Conservation (phyloP, 2,329 filamentous ascomycete genomes). For the Dactylellina leptospora region DNA sequence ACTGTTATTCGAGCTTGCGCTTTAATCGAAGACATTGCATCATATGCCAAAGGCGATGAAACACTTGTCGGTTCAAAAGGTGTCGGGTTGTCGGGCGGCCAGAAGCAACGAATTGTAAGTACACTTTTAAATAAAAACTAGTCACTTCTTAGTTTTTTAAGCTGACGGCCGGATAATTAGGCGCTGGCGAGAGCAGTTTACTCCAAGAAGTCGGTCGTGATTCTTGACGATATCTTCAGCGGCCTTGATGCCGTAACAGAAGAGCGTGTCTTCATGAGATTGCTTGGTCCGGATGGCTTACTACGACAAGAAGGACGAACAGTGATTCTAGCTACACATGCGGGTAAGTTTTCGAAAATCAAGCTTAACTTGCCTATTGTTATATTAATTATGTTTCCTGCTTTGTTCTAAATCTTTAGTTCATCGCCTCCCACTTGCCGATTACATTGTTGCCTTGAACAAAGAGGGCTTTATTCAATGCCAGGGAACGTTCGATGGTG, state of each 20-base stretch:
- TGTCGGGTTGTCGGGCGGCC: slow-evolving; percentile 63
- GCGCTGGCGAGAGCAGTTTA: slow-evolving; percentile 25
- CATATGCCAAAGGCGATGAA: slow-evolving; percentile 59
- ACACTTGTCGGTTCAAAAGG: slow-evolving; percentile 62
- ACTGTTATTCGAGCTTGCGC: slow-evolving; percentile 59
- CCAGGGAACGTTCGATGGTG: not conserved
- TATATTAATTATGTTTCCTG: no score
- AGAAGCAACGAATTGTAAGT: slow-evolving; percentile 61
- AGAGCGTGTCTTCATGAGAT: slow-evolving; percentile 60
- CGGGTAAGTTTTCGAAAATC: not conserved
- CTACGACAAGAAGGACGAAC: slow-evolving; percentile 58
- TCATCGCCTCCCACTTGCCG: slow-evolving; percentile 7
- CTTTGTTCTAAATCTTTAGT: not conserved
- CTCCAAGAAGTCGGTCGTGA: slow-evolving; percentile 55
- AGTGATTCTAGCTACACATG: slow-evolving; percentile 59
- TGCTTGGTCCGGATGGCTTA: slow-evolving; percentile 60
- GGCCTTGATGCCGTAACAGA: slow-evolving; percentile 62
- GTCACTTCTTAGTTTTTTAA: slow-evolving; percentile 55
- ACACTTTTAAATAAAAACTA: slow-evolving; percentile 57
- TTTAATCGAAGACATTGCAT: slow-evolving; percentile 59
- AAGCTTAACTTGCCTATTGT: not conserved
- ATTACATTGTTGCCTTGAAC: slow-evolving; percentile 5
- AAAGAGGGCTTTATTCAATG: slow-evolving; percentile 8
- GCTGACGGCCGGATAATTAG: slow-evolving; percentile 54
- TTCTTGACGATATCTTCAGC: slow-evolving; percentile 62